Conservation (phyloP, 768 basidiomycete species). For the Rhodotorula paludigena region DNA sequence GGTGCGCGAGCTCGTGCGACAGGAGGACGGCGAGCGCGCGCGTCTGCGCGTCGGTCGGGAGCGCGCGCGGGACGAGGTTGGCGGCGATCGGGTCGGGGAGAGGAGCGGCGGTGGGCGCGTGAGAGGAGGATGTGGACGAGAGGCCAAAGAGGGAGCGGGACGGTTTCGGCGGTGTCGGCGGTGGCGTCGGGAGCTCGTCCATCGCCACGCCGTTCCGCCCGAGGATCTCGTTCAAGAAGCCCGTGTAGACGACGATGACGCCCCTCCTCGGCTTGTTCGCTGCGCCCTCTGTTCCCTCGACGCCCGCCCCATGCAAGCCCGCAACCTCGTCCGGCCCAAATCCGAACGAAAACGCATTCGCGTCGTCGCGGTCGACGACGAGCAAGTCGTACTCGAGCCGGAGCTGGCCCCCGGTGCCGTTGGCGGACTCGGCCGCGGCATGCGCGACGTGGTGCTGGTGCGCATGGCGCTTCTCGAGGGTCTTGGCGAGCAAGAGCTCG, state of each 20-base stretch:
- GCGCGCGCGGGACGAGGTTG: conserved; percentile 49
- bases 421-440: conserved; percentile 50
- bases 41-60: conserved; percentile 74
- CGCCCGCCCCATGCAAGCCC: background rate
- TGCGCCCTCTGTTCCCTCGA: background rate
- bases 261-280: conserved; percentile 50
- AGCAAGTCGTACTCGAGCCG: conserved; percentile 87
- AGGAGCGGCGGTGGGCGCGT: background rate
- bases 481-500: conserved; percentile 41
- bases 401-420: too few relatives aligned
- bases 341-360: conserved; percentile 93
- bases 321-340: conserved; percentile 81
- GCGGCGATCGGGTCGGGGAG: conserved; percentile 35
- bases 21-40: conserved; percentile 82
- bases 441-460: background rate
- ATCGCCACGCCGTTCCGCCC: background rate
- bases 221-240: conserved; percentile 83
- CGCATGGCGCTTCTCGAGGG: conserved; percentile 51
- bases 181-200: conserved; percentile 53
- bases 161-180: conserved; percentile 53
- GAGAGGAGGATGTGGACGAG: background rate
- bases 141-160: conserved; percentile 42
- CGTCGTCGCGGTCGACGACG: conserved; percentile 76
- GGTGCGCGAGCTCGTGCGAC: conserved; percentile 88
- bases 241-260: conserved; percentile 90